Evolutionary conservation across 164 flowering plant species (phyloP).

Genomic region (Vitis rupestris): DNA sequence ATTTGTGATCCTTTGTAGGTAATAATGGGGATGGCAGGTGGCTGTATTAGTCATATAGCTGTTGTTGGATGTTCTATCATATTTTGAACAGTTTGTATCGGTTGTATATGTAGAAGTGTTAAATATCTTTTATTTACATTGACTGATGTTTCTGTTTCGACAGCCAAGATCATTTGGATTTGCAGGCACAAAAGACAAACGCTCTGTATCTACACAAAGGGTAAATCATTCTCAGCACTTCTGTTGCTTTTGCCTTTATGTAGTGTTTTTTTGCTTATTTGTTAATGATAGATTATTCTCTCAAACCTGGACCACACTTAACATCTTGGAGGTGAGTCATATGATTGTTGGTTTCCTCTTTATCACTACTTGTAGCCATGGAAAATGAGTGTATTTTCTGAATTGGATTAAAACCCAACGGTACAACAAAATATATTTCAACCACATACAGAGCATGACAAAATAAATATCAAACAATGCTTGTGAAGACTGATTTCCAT

Average conservation of each 20-base stretch:
- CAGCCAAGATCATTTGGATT: conserved; percentile 96
- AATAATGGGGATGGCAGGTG: background rate
- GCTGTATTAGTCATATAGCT: background rate
- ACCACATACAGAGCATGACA: too few species aligned
- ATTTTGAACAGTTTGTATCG: background rate
- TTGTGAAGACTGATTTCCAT: too few species aligned
- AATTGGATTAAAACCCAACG: too few species aligned
- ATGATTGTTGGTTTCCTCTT: too few species aligned
- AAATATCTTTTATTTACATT: background rate
- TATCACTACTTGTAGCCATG: too few species aligned
- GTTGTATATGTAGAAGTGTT: background rate
- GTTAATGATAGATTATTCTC: too few species aligned
- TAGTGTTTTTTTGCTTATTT: too few species aligned
- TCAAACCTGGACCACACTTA: too few species aligned
- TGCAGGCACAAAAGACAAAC: conserved; percentile 97
- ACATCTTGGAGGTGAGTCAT: too few species aligned
- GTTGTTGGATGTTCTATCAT: background rate
- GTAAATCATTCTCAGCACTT: conserved; percentile 29
- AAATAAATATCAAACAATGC: too few species aligned
- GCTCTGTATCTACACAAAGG: conserved; percentile 87
- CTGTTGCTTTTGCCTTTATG: background rate
- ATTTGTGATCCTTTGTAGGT: background rate
- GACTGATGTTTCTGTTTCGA: conserved; percentile 10
- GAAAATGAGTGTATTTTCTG: too few species aligned
- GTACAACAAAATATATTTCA: too few species aligned